A percentile compares a stretch with the other conserved stretches of the same genome.
Conservation (phyloP, 371 early-diverging fungal species). For the Haplosporangium sp. region DNA sequence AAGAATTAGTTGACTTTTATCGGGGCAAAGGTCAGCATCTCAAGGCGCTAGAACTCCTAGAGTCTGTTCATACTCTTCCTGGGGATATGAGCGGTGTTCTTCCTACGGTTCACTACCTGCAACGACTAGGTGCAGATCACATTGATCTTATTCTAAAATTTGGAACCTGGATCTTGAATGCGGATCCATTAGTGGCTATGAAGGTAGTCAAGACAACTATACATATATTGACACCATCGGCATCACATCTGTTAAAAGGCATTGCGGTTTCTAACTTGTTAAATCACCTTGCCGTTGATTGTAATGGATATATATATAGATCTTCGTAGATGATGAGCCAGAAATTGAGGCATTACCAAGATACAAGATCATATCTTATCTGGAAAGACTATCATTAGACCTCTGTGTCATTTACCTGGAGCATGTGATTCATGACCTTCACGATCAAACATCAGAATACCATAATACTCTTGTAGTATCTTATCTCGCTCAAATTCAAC, state of each 20-base stretch:
- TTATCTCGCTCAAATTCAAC: conserved; percentile 72
- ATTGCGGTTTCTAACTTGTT: too few species aligned
- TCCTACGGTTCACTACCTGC: conserved; percentile 82
- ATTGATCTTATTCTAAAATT: conserved; percentile 87
- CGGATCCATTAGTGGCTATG: conserved; percentile 77
- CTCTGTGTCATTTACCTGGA: conserved; percentile 83
- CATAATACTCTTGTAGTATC: conserved; percentile 84
- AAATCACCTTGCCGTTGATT: too few species aligned
- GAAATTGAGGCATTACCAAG: conserved; percentile 69
- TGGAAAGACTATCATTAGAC: conserved; percentile 71
- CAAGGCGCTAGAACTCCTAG: conserved; percentile 86
- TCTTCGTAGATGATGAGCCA: conserved; percentile 81
- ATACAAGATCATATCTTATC: conserved; percentile 64
- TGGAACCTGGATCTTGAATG: conserved; percentile 80
- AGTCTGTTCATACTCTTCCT: conserved; percentile 30
- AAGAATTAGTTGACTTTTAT: conserved; percentile 92
- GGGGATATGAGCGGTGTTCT: conserved; percentile 72
- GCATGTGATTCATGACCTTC: conserved; percentile 78
- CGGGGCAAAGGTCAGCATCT: conserved; percentile 88
- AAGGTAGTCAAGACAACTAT: conserved; percentile 65
- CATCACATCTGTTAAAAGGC: too few species aligned
- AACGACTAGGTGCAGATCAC: conserved; percentile 77
- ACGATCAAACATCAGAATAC: conserved; percentile 76
- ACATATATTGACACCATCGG: too few species aligned
- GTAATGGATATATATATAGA: conserved; percentile 49